A percentile compares a stretch with the other conserved stretches of the same genome.
Evolutionary conservation across 208 protist species (phyloP).

Genomic region (Crithidia expoeki): DNA sequence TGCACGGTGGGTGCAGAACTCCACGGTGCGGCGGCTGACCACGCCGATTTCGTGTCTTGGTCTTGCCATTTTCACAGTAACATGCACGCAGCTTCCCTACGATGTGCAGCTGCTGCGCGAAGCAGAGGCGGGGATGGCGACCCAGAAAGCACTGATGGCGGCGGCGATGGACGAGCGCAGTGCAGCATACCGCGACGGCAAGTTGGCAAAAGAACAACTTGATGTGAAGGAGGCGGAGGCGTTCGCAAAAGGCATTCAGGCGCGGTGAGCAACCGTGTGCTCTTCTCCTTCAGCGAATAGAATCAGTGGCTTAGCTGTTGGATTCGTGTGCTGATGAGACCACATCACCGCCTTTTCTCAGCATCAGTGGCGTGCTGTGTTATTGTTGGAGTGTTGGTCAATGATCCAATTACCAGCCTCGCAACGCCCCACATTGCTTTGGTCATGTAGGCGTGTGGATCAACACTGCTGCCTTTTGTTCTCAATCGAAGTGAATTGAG

Average conservation of each 20-base stretch:
- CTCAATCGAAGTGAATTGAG: no score
- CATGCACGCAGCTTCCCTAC: constrained; percentile 52
- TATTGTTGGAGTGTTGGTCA: no score
- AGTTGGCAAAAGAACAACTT: constrained; percentile 27
- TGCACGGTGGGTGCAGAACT: constrained; percentile 50
- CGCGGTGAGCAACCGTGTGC: not conserved
- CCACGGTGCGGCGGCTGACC: constrained; percentile 48
- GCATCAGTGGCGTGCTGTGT: no score
- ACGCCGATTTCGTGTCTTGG: constrained; percentile 74
- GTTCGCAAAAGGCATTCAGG: constrained; percentile 16
- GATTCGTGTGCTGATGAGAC: no score
- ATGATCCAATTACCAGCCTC: no score
- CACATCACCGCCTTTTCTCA: no score
- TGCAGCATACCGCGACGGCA: constrained; percentile 48
- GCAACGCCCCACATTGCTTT: no score
- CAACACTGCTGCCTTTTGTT: no score
- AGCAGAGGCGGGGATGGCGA: constrained; percentile 25
- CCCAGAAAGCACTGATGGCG: constrained; percentile 48
- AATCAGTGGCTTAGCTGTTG: no score
- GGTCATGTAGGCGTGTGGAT: no score
- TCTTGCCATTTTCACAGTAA: constrained; percentile 46
- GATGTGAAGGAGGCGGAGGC: constrained; percentile 28
- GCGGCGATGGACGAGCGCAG: constrained; percentile 37
- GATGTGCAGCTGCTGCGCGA: constrained; percentile 48
- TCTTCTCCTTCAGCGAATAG: no score